These are phyloP conservation scores for Hirschfeldia incana DNA, from an alignment of 345 rosid species.

Conservation along the genomic window DNA sequence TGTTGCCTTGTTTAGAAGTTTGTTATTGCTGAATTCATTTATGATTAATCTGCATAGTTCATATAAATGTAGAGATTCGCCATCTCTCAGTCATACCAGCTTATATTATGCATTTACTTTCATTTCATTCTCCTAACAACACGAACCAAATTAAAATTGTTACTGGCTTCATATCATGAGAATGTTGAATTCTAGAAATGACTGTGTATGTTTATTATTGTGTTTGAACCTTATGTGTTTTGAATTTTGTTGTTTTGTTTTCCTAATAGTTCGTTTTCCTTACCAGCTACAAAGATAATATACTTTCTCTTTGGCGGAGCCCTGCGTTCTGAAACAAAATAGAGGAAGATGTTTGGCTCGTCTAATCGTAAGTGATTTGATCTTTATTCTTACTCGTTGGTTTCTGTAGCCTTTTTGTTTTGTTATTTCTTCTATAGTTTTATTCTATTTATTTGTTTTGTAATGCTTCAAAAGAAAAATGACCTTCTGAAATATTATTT, in stretches of 20 bases:
- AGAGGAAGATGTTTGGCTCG: slow-evolving; percentile 56
- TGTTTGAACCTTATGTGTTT: background rate
- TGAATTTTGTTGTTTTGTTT: background rate
- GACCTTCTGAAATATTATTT: slow-evolving; percentile 6
- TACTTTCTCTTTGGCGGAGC: slow-evolving; percentile 13
- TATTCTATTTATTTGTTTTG: background rate
- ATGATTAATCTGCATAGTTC: background rate
- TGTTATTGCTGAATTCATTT: background rate
- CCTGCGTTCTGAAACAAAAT: slow-evolving; percentile 7
- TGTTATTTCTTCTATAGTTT: background rate
- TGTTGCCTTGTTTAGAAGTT: slow-evolving; percentile 20
- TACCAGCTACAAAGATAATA: slow-evolving; percentile 10
- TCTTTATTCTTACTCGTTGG: background rate
- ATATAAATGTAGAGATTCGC: background rate
- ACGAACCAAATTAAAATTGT: background rate
- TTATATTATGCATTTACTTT: background rate
- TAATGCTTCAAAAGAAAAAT: background rate
- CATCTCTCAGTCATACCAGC: background rate
- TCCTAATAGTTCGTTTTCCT: background rate
- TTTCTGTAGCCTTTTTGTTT: background rate
- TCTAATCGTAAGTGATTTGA: slow-evolving; percentile 50
- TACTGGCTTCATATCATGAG: background rate
- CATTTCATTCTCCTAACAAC: background rate
- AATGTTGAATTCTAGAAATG: slow-evolving; percentile 1
- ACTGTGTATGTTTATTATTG: background rate